Evolutionary conservation across 441 rosid species (phyloP).

Genomic region (Biscutella laevigata): DNA sequence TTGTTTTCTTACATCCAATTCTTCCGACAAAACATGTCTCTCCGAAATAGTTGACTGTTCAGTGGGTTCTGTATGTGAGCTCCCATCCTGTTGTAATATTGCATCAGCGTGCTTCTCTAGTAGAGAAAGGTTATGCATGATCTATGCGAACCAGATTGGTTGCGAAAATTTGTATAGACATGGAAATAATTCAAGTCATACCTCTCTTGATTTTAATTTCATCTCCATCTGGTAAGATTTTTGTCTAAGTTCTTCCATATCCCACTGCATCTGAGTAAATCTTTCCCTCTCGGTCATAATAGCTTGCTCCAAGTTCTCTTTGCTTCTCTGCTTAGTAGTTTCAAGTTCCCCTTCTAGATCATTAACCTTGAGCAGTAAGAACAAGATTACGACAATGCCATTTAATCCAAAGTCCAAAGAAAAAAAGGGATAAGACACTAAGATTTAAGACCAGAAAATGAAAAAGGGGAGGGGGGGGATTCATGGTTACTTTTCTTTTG

Average conservation of each 20-base stretch:
- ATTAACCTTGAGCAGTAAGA: slow-evolving; percentile 51
- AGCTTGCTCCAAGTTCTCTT: slow-evolving; percentile 86
- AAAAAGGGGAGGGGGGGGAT: background rate
- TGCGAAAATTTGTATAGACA: background rate
- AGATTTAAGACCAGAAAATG: background rate
- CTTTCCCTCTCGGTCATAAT: slow-evolving; percentile 78
- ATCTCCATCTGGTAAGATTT: slow-evolving; percentile 83
- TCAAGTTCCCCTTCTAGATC: slow-evolving; percentile 96
- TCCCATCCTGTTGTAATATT: slow-evolving; percentile 49
- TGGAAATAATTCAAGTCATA: slow-evolving; percentile 16
- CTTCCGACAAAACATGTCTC: slow-evolving; percentile 39
- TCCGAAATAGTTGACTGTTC: slow-evolving; percentile 32
- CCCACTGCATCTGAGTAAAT: slow-evolving; percentile 96
- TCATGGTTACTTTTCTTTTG: slow-evolving; percentile 5
- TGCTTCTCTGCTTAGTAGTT: slow-evolving; percentile 73
- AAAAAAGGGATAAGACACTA: background rate
- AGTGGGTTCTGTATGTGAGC: slow-evolving; percentile 32
- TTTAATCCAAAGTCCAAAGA: background rate
- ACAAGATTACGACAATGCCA: slow-evolving; percentile 8
- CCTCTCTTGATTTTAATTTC: slow-evolving; percentile 73
- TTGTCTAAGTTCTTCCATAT: slow-evolving; percentile 82
- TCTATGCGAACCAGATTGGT: slow-evolving; percentile 1
- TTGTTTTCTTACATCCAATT: slow-evolving; percentile 62
- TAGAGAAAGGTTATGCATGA: background rate
- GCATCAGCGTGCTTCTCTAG: slow-evolving; percentile 16